Evolutionary conservation across 306 rosid genomes (phyloP).

Genomic region (Erythrophleum fordii): DNA sequence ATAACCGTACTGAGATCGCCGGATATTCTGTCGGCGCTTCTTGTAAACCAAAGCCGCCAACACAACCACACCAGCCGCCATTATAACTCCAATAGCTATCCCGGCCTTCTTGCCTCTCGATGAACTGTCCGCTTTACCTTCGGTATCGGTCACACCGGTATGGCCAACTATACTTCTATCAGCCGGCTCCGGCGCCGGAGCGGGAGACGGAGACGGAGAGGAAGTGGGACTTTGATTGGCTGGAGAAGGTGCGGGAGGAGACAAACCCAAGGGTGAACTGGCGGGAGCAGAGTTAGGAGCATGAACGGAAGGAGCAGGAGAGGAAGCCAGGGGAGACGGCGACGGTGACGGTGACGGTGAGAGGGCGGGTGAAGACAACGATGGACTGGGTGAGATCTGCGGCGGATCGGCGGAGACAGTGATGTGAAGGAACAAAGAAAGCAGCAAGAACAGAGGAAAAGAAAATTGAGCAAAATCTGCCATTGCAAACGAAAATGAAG

Average conservation of each 20-base stretch:
- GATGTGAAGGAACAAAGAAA: slow-evolving; percentile 36
- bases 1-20: slow-evolving; percentile 66
- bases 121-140: slow-evolving; percentile 3
- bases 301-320: slow-evolving; percentile 27
- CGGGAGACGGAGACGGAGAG: slow-evolving; percentile 38
- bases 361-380: slow-evolving; percentile 19
- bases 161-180: slow-evolving; percentile 14
- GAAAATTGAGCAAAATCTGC: slow-evolving; percentile 42
- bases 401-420: slow-evolving; percentile 42
- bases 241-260: slow-evolving; percentile 48
- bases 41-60: slow-evolving; percentile 67
- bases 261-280: slow-evolving; percentile 30
- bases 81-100: slow-evolving; percentile 69
- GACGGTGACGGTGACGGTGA: slow-evolving; percentile 46
- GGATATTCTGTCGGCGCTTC: slow-evolving; percentile 78
- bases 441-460: slow-evolving; percentile 37
- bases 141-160: not conserved
- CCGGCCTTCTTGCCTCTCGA: slow-evolving; percentile 80
- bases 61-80: slow-evolving; percentile 48
- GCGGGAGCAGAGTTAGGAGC: slow-evolving; percentile 35
- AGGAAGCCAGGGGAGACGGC: slow-evolving; percentile 9
- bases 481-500: slow-evolving; percentile 44
- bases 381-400: slow-evolving; percentile 43
- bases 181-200: slow-evolving; percentile 24
- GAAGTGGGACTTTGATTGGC: slow-evolving; percentile 1